Conservation (phyloP, 164 flowering plant genomes). For the Vitis rupestris region DNA sequence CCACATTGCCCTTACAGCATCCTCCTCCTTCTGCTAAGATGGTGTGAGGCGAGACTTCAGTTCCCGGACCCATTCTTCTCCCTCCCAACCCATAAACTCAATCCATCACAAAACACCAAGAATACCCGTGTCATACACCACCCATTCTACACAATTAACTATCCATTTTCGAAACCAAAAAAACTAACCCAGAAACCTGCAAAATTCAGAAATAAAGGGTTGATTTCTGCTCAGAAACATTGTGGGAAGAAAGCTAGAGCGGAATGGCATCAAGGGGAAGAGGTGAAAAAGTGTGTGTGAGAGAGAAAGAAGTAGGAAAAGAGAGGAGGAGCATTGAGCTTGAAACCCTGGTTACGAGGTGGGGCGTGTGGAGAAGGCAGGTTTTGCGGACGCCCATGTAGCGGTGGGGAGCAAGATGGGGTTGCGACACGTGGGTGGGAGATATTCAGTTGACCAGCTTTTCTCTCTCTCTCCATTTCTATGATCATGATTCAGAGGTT, state of each 20-base stretch:
- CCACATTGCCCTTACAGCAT: conserved; percentile 23
- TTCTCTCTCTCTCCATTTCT: too few species aligned
- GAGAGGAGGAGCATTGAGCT: background rate
- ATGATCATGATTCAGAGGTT: too few species aligned
- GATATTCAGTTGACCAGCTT: background rate
- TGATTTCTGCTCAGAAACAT: too few species aligned
- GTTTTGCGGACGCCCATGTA: conserved; percentile 15
- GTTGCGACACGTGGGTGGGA: conserved; percentile 12
- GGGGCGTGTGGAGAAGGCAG: conserved; percentile 12
- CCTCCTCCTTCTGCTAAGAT: conserved; percentile 25
- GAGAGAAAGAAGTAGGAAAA: background rate
- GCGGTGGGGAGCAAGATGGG: conserved; percentile 6
- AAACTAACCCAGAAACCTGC: background rate
- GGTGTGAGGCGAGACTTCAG: conserved; percentile 32
- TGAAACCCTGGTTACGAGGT: background rate
- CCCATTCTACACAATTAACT: background rate
- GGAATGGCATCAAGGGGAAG: too few species aligned
- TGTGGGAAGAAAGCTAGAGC: too few species aligned
- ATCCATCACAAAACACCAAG: background rate
- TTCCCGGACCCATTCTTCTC: conserved; percentile 41
- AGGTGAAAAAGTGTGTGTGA: too few species aligned
- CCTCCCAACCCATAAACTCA: conserved; percentile 22
- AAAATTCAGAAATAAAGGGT: too few species aligned
- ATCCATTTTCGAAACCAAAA: background rate
- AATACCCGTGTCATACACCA: too few species aligned